Evolutionary conservation across 768 basidiomycete species (phyloP), one percentile per base, ranked within the genome.

Genomic region (Epithele typhae): DNA sequence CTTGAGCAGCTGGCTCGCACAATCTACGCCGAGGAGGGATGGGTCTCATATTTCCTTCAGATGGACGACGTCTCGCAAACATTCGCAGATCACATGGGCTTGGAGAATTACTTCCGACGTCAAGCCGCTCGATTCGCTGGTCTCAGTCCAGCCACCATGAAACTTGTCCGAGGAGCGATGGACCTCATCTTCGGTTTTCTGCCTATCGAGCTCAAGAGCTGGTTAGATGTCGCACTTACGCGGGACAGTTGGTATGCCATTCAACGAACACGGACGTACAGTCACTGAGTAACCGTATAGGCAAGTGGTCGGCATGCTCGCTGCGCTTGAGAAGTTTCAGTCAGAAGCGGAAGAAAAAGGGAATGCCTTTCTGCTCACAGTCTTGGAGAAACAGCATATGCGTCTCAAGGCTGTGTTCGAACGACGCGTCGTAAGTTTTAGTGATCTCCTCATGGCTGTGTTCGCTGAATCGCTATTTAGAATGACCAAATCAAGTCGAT

Each of bases 101-200:
- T 98, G 49, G 95, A 98, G 61, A 91, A 82, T 50, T 98, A 96
- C 66, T 96, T 96, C 71, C 77, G 91, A 21, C 73, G 95, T 39
- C 91, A 97, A 61, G 95, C 95, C n/a, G 73, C 84, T 5, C 75
- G 89, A 22, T 72, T 79, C 41, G 76, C 74, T 22, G 78, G 81
- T 23, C 72, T 94, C 36, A 81, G 79, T 48, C 74, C 75, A 44
- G 67, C 79, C 6, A 92, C 92, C 22, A 60, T 71, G 48, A 93
- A 94, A 68, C 77, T 94, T 8, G 78, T 93, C 24, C 81, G 91
- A 17, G 84, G 84, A 3, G 90, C 92, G 23, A 81, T 97, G 87
- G 95, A 98, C 54, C 68, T 95, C 43, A 92, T 97, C 43, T 98
- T 97, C 63, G 92, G 93, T 7, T 98, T 95, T 70, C 68, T 98